Percentiles rank a stretch among this genome's conserved stretches.
These are phyloP conservation scores for Pezicula carpinea DNA, from an alignment of 2,329 filamentous ascomycete genomes.

Conservation along the genomic window DNA sequence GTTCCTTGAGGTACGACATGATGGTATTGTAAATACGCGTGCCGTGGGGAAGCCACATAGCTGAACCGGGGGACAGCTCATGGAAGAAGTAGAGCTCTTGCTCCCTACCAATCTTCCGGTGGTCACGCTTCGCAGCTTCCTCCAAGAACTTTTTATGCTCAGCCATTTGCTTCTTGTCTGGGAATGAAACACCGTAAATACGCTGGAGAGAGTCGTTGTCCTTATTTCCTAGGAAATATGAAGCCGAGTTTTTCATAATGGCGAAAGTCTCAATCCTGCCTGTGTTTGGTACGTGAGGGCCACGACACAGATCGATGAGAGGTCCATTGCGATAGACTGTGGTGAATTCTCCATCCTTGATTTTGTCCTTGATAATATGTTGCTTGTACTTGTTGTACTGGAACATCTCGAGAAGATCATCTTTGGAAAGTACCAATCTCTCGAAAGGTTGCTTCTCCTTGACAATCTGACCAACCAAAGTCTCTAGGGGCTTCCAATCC, in stretches of 20 bases:
- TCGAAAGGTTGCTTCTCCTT: slow-evolving; percentile 98
- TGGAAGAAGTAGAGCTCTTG: slow-evolving; percentile 99
- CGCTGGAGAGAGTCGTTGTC: slow-evolving; percentile 93
- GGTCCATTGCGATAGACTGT: slow-evolving; percentile 92
- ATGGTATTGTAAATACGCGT: slow-evolving; percentile 91
- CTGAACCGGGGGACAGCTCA: slow-evolving; percentile 85
- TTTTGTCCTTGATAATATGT: slow-evolving; percentile 92
- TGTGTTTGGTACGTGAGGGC: slow-evolving; percentile 91
- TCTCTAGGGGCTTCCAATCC: slow-evolving; percentile 84
- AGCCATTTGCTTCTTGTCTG: slow-evolving; percentile 90
- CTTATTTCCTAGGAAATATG: slow-evolving; percentile 92
- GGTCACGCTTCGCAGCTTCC: slow-evolving; percentile 96
- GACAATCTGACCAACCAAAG: slow-evolving; percentile 74
- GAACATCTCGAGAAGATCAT: slow-evolving; percentile 93
- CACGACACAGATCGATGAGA: slow-evolving; percentile 90
- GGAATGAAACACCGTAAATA: slow-evolving; percentile 94
- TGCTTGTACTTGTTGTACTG: slow-evolving; percentile 98
- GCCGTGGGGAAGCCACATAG: slow-evolving; percentile 89
- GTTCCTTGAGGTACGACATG: slow-evolving; percentile 71
- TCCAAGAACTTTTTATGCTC: slow-evolving; percentile 94
- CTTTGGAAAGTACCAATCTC: slow-evolving; percentile 82
- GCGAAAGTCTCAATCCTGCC: slow-evolving; percentile 92
- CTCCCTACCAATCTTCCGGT: slow-evolving; percentile 87
- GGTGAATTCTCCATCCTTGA: slow-evolving; percentile 81
- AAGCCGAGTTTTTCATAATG: slow-evolving; percentile 73